Percentiles rank a stretch among this genome's conserved stretches.
These are phyloP conservation scores for Umbelopsis ramanniana DNA, from an alignment of 192 early-diverging fungal genomes.

Conservation along the genomic window DNA sequence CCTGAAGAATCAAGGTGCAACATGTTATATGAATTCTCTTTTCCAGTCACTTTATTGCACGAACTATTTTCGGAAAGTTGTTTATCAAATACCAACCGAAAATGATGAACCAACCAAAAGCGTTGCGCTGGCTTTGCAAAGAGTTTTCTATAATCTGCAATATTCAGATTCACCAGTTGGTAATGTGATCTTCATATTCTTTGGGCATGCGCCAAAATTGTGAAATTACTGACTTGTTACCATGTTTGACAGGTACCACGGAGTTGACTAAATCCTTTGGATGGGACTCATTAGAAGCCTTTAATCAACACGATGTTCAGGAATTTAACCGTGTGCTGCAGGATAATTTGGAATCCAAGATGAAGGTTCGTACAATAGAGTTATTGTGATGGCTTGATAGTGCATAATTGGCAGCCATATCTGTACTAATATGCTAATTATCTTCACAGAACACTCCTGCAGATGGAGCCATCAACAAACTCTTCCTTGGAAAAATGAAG, in stretches of 20 bases:
- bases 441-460: conserved; percentile 73
- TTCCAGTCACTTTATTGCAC: conserved; percentile 96
- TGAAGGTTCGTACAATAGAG: conserved; percentile 71
- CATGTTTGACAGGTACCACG: conserved; percentile 60
- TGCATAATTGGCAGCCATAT: too few species aligned
- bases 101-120: conserved; percentile 87
- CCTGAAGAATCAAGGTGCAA: conserved; percentile 96
- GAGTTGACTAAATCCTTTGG: conserved; percentile 99
- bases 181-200: not conserved
- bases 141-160: conserved; percentile 93
- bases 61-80: conserved; percentile 90
- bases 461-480: conserved; percentile 86
- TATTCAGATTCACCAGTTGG: conserved; percentile 70
- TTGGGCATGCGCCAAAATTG: too few species aligned
- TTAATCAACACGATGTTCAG: conserved; percentile 99
- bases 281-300: conserved; percentile 94
- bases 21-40: conserved; percentile 99
- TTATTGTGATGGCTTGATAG: not conserved
- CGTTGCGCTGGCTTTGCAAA: conserved; percentile 89
- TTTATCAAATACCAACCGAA: conserved; percentile 92
- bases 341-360: conserved; percentile 96
- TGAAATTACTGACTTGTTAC: not conserved
- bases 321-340: conserved; percentile 97
- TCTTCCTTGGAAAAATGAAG: conserved; percentile 99
- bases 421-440: not conserved